Conservation (phyloP, 2,329 filamentous ascomycete species). For the Metarhizium sp. region DNA sequence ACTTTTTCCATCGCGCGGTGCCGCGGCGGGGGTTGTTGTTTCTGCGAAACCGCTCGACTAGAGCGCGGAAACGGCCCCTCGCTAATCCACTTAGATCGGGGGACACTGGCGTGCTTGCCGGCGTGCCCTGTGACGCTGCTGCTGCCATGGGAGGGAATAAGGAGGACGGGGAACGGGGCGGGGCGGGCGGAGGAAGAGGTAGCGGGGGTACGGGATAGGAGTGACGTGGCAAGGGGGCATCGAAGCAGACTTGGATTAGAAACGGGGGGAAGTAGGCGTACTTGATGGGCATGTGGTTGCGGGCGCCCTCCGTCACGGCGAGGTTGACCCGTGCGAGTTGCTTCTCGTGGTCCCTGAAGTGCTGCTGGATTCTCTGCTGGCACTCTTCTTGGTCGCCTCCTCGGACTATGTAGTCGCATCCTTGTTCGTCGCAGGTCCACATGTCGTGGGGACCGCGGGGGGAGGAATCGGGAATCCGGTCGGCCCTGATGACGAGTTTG, state of each 20-base stretch:
- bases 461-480: constrained; percentile 37
- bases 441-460: constrained; percentile 50
- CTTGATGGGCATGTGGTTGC: constrained; percentile 47
- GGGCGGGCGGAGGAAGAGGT: neutral
- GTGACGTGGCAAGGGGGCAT: constrained; percentile 6
- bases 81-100: constrained; percentile 11
- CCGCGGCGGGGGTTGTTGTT: too few relatives aligned
- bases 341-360: constrained; percentile 51
- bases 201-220: constrained; percentile 3
- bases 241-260: constrained; percentile 21
- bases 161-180: neutral
- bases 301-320: constrained; percentile 46
- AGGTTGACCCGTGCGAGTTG: constrained; percentile 41
- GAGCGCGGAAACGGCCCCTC: constrained; percentile 13
- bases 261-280: constrained; percentile 34
- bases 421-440: constrained; percentile 57
- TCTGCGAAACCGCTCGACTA: constrained; percentile 17
- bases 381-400: constrained; percentile 47
- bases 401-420: constrained; percentile 55
- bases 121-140: neutral
- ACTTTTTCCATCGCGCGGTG: too few relatives aligned
- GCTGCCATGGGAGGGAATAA: neutral
- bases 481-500: constrained; percentile 37
- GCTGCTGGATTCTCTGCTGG: constrained; percentile 47
- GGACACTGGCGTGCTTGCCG: neutral